phyloP scores from a whole-genome alignment of 1,284 basidiomycete genomes.

The Wallemia hederae region DNA sequence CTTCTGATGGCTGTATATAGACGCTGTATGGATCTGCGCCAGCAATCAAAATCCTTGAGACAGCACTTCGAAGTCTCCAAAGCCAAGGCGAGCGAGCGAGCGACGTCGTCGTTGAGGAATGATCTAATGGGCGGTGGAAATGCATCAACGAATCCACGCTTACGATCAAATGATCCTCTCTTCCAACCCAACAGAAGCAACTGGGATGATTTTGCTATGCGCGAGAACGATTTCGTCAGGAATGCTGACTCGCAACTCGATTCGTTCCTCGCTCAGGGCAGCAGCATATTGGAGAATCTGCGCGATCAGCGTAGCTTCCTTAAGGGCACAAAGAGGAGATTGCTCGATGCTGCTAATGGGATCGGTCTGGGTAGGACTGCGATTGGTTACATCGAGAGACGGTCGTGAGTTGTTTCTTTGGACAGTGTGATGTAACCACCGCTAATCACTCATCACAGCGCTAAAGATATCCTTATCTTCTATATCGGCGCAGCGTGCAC shows the following conservation, averaged over 20 bases:
- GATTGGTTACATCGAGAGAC: slow-evolving; percentile 75
- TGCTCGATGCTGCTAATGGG: slow-evolving; percentile 70
- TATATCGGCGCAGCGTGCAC: background rate
- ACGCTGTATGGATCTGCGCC: background rate
- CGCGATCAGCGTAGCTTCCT: slow-evolving; percentile 69
- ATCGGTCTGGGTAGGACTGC: slow-evolving; percentile 68
- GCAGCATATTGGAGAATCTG: slow-evolving; percentile 61
- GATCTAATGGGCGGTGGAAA: background rate
- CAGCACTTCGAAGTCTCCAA: background rate
- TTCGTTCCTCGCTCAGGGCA: slow-evolving; percentile 64
- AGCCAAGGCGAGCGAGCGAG: background rate
- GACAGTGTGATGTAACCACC: slow-evolving; percentile 1
- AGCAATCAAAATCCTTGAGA: background rate
- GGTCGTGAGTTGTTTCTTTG: slow-evolving; percentile 29
- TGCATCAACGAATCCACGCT: background rate
- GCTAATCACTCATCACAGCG: background rate
- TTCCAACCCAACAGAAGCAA: slow-evolving; percentile 12
- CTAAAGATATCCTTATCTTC: background rate
- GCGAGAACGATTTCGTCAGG: slow-evolving; percentile 60
- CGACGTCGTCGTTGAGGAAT: background rate
- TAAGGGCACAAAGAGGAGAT: slow-evolving; percentile 56
- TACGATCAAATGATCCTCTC: slow-evolving; percentile 20
- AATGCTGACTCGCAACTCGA: slow-evolving; percentile 51
- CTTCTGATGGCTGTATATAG: background rate
- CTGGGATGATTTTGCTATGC: slow-evolving; percentile 42